Evolutionary conservation across 345 rosid species (phyloP), one percentile per base, ranked within the genome.

Genomic region (Eutrema yunnanense): DNA sequence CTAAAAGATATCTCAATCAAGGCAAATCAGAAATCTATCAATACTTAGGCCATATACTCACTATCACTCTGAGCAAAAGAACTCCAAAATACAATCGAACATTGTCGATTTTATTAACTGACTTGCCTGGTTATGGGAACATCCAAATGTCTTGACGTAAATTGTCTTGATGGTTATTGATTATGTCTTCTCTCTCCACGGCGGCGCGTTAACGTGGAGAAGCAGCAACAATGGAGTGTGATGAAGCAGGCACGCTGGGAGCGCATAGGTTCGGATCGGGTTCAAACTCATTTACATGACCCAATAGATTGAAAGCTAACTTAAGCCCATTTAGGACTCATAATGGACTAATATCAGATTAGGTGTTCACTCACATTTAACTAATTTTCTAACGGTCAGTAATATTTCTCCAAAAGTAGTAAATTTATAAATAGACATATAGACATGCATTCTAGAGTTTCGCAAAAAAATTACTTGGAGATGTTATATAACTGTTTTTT

Each of bases 71-170:
- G 26, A 22, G 26, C 26, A 22, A 19, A 19, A 19, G 19, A 54
- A 6, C 33, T 56, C 8, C 19, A 19, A 47, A 36, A 1, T 7
- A 48, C 46, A 67, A 74, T 29, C 44, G 8, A 62, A 61, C 3
- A 14, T 2, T 32, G 13, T 36, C 44, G 58, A 54, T 55, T 30
- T 36, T 2, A 19, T 19, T 2, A 43, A 32, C 5, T 10, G 38
- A 79, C 87, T 85, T 78, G 84, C 97, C 94, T 86, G 90, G 71
- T 90, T 90, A 81, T 93, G 98, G 0, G 98, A 93, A 83, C 98
- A 93, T 66, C 98, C 98, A 74, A 93, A 90, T 5, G 98, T 90
- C 88, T 88, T 93, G 72, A 90, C 72, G 80, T 85, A 88, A 54
- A 90, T 88, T 1, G 85, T 86, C 96, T 90, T 84, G 86, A 65